A percentile compares a stretch with the other conserved stretches of the same genome.
phyloP scores from a whole-genome alignment of 192 early-diverging fungal genomes.

The Backusella psychrophila region DNA sequence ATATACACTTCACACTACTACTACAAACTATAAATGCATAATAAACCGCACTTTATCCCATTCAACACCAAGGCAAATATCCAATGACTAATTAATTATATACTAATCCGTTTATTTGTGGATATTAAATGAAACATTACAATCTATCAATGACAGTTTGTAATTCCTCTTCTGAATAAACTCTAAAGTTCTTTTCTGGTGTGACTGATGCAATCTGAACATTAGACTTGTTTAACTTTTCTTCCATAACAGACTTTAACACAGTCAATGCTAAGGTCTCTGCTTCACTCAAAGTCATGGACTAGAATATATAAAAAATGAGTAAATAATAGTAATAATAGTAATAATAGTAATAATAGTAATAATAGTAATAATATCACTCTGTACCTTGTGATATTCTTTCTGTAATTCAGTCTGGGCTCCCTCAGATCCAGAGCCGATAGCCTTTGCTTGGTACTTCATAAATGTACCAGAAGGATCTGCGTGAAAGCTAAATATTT shows the following conservation, averaged over 20 bases:
- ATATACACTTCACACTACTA: neutral
- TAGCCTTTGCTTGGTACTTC: conserved; percentile 96
- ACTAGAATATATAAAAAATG: conserved; percentile 37
- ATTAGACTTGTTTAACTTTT: conserved; percentile 95
- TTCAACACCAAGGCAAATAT: neutral
- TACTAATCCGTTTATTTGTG: neutral
- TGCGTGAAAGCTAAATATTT: conserved; percentile 73
- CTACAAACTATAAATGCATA: neutral
- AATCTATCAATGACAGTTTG: conserved; percentile 72
- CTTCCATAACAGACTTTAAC: conserved; percentile 99
- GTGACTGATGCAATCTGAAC: conserved; percentile 94
- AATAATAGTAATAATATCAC: neutral
- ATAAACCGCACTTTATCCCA: neutral
- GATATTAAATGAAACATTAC: conserved; percentile 33
- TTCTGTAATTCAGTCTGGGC: conserved; percentile 98
- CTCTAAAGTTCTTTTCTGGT: conserved; percentile 69
- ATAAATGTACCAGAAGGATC: conserved; percentile 98
- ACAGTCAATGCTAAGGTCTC: conserved; percentile 91
- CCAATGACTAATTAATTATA: neutral
- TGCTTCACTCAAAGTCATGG: conserved; percentile 84
- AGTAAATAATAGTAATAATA: neutral
- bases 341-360: neutral
- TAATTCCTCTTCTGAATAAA: conserved; percentile 80
- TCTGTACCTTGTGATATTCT: conserved; percentile 83
- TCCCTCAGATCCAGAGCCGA: conserved; percentile 98